Percentiles rank a stretch among this genome's conserved stretches.
These are phyloP conservation scores for Coemansia asiatica DNA, from an alignment of 192 early-diverging fungal species.

Conservation along the genomic window DNA sequence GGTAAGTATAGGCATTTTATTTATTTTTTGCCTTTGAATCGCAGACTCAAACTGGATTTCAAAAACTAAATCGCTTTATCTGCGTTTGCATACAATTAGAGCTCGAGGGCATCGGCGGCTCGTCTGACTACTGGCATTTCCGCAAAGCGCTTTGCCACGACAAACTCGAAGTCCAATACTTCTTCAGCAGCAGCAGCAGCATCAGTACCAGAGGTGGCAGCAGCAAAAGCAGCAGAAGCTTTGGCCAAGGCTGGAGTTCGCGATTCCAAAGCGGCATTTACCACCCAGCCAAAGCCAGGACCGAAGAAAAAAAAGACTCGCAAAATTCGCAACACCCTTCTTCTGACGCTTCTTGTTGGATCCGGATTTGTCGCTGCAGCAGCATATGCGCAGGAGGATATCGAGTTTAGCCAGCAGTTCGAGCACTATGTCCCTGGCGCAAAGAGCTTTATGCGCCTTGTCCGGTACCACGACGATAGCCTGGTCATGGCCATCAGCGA, in stretches of 20 bases:
- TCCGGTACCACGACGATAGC: slow-evolving; percentile 55
- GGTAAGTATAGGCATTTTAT: slow-evolving; percentile 10
- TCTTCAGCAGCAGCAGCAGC: slow-evolving; percentile 5
- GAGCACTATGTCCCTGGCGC: slow-evolving; percentile 62
- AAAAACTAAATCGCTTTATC: not conserved
- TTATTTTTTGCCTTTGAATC: not conserved
- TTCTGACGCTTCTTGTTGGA: slow-evolving; percentile 30
- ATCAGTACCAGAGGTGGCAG: not conserved
- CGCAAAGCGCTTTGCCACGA: slow-evolving; percentile 21
- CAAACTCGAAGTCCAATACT: slow-evolving; percentile 4
- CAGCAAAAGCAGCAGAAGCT: not conserved
- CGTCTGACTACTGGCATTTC: slow-evolving; percentile 1
- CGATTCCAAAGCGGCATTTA: slow-evolving; percentile 20
- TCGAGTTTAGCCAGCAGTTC: slow-evolving; percentile 61
- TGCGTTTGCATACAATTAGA: slow-evolving; percentile 7
- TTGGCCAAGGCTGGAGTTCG: slow-evolving; percentile 26
- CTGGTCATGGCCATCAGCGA: slow-evolving; percentile 52
- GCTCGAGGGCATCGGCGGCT: slow-evolving; percentile 13
- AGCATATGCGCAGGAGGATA: slow-evolving; percentile 42
- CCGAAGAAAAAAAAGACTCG: slow-evolving; percentile 33
- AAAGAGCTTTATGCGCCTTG: slow-evolving; percentile 54
- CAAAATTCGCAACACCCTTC: slow-evolving; percentile 40
- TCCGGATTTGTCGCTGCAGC: slow-evolving; percentile 48
- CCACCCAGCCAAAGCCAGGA: slow-evolving; percentile 32
- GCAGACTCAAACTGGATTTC: not conserved